These are phyloP conservation scores for Penicillium vulpinum DNA, from an alignment of 2,329 filamentous ascomycete species.

Conservation along the genomic window DNA sequence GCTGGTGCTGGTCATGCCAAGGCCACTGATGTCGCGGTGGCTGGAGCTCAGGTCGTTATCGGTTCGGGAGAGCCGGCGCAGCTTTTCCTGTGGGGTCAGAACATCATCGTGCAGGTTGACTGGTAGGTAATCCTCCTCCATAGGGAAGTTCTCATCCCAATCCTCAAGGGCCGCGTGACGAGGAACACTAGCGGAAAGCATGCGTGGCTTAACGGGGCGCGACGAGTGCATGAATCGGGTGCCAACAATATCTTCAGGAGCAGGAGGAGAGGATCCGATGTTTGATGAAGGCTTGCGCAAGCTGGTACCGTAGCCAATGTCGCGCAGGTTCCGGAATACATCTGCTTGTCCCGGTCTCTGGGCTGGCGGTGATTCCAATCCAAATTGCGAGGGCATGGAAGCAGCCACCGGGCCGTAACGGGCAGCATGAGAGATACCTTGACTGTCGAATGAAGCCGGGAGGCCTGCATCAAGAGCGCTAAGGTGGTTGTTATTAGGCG, in stretches of 20 bases:
- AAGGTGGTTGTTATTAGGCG: constrained; percentile 70
- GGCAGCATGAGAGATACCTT: constrained; percentile 88
- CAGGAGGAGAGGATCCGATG: constrained; percentile 60
- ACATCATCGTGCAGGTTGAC: constrained; percentile 65
- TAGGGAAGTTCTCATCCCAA: constrained; percentile 68
- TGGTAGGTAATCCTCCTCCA: constrained; percentile 87
- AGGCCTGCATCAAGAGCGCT: constrained; percentile 91
- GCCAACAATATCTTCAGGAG: constrained; percentile 66
- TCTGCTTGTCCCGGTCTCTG: constrained; percentile 65
- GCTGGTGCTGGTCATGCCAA: constrained; percentile 52
- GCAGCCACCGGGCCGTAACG: constrained; percentile 87
- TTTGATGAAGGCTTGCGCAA: constrained; percentile 59
- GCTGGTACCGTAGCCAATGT: constrained; percentile 70
- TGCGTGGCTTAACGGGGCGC: constrained; percentile 60
- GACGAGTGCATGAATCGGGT: constrained; percentile 65
- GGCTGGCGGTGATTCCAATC: constrained; percentile 77
- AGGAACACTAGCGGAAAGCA: constrained; percentile 63
- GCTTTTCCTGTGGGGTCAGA: constrained; percentile 61
- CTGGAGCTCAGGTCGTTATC: constrained; percentile 53
- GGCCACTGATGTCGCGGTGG: constrained; percentile 51
- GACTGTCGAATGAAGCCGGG: constrained; percentile 93
- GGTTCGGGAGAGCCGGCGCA: constrained; percentile 60
- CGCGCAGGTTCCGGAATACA: constrained; percentile 59
- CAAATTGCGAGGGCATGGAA: constrained; percentile 89
- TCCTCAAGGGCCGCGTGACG: constrained; percentile 55